Evolutionary conservation across 2,329 filamentous ascomycete genomes (phyloP).

Genomic region (Pezicula neosporulosa): DNA sequence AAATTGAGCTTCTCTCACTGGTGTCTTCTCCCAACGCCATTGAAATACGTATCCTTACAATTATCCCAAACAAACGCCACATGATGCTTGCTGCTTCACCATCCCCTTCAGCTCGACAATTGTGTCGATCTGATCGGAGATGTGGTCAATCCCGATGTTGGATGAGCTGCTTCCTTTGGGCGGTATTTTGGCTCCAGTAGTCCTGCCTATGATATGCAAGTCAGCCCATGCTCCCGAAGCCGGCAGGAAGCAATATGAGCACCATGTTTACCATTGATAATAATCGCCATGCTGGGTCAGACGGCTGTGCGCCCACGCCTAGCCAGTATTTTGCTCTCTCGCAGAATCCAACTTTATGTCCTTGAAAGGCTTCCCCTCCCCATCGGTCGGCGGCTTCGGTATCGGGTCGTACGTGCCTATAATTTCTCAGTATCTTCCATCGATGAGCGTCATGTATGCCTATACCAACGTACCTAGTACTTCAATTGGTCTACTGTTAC

Average conservation of each 20-base stretch:
- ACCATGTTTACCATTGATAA: conserved; percentile 65
- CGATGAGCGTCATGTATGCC: not conserved
- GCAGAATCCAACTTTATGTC: conserved; percentile 82
- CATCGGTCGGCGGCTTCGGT: conserved; percentile 57
- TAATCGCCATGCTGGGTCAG: conserved; percentile 83
- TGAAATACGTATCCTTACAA: not conserved
- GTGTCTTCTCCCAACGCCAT: not conserved
- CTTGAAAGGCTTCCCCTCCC: conserved; percentile 73
- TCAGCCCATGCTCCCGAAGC: not conserved
- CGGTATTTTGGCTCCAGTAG: conserved; percentile 28
- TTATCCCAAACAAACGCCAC: not conserved
- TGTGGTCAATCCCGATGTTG: not conserved
- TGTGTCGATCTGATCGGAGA: not conserved
- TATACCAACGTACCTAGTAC: conserved; percentile 61
- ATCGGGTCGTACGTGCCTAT: conserved; percentile 65
- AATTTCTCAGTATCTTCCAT: conserved; percentile 1
- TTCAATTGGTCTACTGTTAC: conserved; percentile 86
- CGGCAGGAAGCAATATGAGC: not conserved
- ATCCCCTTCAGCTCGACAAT: not conserved
- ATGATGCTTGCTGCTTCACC: not conserved
- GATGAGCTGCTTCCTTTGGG: not conserved
- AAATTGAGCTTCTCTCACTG: not conserved
- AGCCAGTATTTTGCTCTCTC: conserved; percentile 91
- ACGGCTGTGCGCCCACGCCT: conserved; percentile 92
- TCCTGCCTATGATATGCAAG: conserved; percentile 19